Percentiles rank a stretch among this genome's conserved stretches.
Conservation (phyloP, 805 yeast species). For the Wickerhamomyces alni region DNA sequence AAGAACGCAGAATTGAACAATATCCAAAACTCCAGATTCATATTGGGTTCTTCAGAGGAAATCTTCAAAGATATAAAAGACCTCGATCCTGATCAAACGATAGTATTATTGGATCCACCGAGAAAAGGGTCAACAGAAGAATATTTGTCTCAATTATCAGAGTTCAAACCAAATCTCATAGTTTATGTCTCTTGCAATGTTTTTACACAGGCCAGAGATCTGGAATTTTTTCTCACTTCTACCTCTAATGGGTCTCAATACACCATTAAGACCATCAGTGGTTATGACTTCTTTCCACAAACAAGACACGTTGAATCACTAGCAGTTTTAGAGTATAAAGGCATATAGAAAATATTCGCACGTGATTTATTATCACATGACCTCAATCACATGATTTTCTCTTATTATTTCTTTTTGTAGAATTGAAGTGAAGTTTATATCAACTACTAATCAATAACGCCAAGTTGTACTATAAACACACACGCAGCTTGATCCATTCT, state of each 20-base stretch:
- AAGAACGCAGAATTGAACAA: slow-evolving; percentile 69
- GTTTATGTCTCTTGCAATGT: slow-evolving; percentile 94
- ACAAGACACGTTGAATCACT: slow-evolving; percentile 88
- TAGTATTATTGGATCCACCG: slow-evolving; percentile 93
- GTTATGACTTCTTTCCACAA: slow-evolving; percentile 95
- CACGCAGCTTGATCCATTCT: too few species aligned
- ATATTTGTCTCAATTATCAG: slow-evolving; percentile 79
- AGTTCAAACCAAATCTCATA: slow-evolving; percentile 71
- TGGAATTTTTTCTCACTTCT: slow-evolving; percentile 67
- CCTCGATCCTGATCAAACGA: slow-evolving; percentile 58
- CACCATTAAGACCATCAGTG: slow-evolving; percentile 70
- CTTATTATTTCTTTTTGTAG: too few species aligned
- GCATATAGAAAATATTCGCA: too few species aligned
- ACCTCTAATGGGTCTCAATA: slow-evolving; percentile 58
- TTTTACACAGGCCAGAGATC: slow-evolving; percentile 95
- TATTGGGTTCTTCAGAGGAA: slow-evolving; percentile 87
- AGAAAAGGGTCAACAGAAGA: slow-evolving; percentile 91
- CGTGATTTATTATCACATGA: not conserved
- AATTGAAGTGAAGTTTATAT: too few species aligned
- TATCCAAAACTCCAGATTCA: slow-evolving; percentile 68
- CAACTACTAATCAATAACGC: too few species aligned
- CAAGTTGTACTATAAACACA: too few species aligned
- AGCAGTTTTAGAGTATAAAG: slow-evolving; percentile 58
- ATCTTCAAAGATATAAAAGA: slow-evolving; percentile 59
- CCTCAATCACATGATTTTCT: not conserved